Conservation (phyloP, 225 moss, liverwort and hornwort genomes). For the Marchantia paleacea region DNA sequence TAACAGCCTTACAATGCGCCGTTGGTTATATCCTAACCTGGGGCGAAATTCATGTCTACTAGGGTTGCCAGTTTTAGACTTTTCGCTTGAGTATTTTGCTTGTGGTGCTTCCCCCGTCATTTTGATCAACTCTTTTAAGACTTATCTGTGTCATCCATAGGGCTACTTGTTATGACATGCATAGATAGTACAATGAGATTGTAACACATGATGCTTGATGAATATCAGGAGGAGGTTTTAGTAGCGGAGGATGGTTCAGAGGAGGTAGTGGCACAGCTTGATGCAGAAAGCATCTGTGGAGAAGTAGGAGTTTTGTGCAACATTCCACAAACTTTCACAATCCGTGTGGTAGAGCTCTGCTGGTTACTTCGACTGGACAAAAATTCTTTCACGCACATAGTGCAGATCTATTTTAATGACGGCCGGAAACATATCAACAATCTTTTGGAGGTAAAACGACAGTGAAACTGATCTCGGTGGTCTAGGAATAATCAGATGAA, state of each 20-base stretch:
- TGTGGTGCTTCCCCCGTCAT: no score
- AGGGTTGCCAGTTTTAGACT: no score
- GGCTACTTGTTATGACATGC: no score
- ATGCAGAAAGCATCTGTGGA: constrained; percentile 53
- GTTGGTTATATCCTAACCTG: no score
- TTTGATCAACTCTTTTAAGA: no score
- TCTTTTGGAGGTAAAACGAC: constrained; percentile 58
- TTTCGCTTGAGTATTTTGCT: no score
- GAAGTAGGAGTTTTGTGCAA: constrained; percentile 92
- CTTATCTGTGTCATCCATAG: no score
- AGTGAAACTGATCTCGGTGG: not conserved
- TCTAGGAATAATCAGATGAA: no score
- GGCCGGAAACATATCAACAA: constrained; percentile 77
- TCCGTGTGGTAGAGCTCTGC: constrained; percentile 68
- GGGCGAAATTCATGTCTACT: no score
- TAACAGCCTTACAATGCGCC: no score
- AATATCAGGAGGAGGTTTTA: constrained; percentile 33
- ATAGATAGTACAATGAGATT: no score
- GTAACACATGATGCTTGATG: no score
- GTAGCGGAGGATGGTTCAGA: constrained; percentile 38
- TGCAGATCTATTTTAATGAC: constrained; percentile 75
- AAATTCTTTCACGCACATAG: constrained; percentile 60
- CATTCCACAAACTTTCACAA: constrained; percentile 90
- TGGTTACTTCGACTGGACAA: constrained; percentile 77
- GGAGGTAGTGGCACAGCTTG: constrained; percentile 29